Conservation (phyloP, 2,329 filamentous ascomycete genomes). For the Coleophoma eucalyptorum region DNA sequence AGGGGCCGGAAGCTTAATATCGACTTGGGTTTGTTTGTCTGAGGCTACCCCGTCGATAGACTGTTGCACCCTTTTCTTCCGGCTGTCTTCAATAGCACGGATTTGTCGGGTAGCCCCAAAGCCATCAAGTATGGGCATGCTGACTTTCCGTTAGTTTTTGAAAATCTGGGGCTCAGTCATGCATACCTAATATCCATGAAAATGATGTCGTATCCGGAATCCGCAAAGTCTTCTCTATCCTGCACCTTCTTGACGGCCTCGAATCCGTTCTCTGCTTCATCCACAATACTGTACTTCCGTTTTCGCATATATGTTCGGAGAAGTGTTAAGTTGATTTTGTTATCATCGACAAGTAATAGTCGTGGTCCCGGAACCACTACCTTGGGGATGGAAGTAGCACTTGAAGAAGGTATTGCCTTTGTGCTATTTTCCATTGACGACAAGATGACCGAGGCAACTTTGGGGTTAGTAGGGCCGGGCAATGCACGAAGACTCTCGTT, state of each 20-base stretch:
- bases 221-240: conserved; percentile 20
- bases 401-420: neutral
- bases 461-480: neutral
- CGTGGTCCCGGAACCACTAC: conserved; percentile 6
- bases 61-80: conserved; percentile 16
- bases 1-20: conserved; percentile 8
- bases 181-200: conserved; percentile 38
- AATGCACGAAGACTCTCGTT: neutral
- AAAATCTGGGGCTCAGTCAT: neutral
- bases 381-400: neutral
- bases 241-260: conserved; percentile 42
- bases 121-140: conserved; percentile 52
- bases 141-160: conserved; percentile 18
- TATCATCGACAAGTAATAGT: conserved; percentile 37
- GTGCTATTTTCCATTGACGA: neutral
- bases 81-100: conserved; percentile 37
- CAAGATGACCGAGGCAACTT: neutral
- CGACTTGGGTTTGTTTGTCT: conserved; percentile 11
- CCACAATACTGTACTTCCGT: conserved; percentile 32
- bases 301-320: conserved; percentile 33
- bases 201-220: conserved; percentile 36
- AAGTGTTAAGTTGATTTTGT: conserved; percentile 36
- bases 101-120: conserved; percentile 45
- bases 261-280: conserved; percentile 41
- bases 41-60: conserved; percentile 11